Conservation (phyloP, 2,329 filamentous ascomycete genomes). For the Colletotrichum tropicicola region DNA sequence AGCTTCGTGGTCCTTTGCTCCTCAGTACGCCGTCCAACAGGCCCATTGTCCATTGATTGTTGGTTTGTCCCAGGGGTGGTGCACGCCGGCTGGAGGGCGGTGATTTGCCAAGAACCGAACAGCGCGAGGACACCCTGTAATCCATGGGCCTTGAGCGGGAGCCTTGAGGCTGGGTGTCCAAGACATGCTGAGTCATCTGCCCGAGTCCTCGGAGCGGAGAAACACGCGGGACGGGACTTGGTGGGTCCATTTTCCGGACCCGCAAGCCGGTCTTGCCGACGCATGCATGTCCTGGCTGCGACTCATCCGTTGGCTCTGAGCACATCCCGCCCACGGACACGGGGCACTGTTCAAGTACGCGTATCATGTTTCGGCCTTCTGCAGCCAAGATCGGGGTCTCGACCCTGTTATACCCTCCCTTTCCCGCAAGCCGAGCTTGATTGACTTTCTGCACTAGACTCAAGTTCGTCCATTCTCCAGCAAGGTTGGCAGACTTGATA, state of each 20-base stretch:
- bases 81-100: no score
- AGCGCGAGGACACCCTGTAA: not conserved
- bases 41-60: not conserved
- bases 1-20: conserved; percentile 4
- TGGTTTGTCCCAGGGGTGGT: conserved; percentile 23
- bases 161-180: no score
- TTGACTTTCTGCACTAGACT: not conserved
- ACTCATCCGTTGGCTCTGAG: not conserved
- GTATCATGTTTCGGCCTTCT: conserved; percentile 16
- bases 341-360: conserved; percentile 18
- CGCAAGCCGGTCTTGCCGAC: not conserved
- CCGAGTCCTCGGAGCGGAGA: not conserved
- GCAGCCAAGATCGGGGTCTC: conserved; percentile 1
- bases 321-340: not conserved
- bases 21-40: not conserved
- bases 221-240: not conserved
- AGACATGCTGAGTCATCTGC: not conserved
- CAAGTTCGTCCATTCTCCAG: conserved; percentile 17
- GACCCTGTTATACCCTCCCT: not conserved
- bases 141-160: no score
- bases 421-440: not conserved
- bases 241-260: not conserved
- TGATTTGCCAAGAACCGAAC: not conserved
- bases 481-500: not conserved
- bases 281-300: not conserved